Conservation (phyloP, 495 filamentous ascomycete genomes). For the Penicillium cataractarum region DNA sequence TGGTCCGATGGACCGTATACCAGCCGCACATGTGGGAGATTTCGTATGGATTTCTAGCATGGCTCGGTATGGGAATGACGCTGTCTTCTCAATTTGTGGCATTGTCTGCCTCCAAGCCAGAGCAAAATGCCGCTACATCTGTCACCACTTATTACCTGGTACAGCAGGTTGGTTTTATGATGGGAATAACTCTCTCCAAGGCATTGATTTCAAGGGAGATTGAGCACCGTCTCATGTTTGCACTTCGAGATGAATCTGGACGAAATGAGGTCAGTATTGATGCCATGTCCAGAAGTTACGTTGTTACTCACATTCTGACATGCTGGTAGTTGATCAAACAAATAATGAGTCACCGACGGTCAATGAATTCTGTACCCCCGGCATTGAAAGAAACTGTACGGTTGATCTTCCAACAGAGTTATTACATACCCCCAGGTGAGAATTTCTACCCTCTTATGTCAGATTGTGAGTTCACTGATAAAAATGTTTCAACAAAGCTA, state of each 20-base stretch:
- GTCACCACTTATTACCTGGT: background rate
- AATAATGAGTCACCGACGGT: background rate
- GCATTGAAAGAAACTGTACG: background rate
- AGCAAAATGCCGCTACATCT: background rate
- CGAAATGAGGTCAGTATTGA: background rate
- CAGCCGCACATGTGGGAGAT: background rate
- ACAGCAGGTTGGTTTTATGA: background rate
- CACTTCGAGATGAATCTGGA: background rate
- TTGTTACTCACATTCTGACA: background rate
- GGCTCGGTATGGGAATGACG: background rate
- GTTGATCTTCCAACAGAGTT: background rate
- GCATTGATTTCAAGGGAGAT: background rate
- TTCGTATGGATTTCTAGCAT: background rate
- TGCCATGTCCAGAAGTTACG: background rate
- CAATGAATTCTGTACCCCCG: background rate
- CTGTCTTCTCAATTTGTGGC: background rate
- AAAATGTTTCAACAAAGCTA: background rate
- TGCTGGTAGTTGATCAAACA: background rate
- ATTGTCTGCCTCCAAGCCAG: background rate
- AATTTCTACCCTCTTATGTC: background rate
- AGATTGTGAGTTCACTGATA: background rate
- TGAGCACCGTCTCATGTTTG: background rate
- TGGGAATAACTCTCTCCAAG: background rate
- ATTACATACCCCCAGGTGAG: background rate
- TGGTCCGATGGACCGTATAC: background rate